Evolutionary conservation across 108 stramenopile species (phyloP).

Genomic region (Pseudonitzschia multistriata): DNA sequence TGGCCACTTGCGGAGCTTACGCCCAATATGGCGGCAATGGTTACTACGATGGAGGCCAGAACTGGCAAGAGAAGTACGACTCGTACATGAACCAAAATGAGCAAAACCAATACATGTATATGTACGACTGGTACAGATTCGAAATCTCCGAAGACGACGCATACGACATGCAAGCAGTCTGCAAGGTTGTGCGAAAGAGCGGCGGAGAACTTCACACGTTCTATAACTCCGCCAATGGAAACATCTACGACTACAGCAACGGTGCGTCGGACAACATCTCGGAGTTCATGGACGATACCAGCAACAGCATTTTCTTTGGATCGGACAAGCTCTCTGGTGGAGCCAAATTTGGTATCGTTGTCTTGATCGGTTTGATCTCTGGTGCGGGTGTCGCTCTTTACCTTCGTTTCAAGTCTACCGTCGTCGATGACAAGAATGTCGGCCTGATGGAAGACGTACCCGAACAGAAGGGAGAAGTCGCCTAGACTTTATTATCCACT

Average conservation of each 20-base stretch:
- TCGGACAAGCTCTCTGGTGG: constrained; percentile 7
- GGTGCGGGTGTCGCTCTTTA: constrained; percentile 5
- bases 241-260: constrained; percentile 28
- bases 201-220: constrained; percentile 25
- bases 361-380: not conserved
- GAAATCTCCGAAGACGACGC: constrained; percentile 31
- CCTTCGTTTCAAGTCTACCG: not conserved
- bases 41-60: not conserved
- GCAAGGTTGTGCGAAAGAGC: constrained; percentile 17
- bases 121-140: constrained; percentile 41
- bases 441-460: constrained; percentile 3
- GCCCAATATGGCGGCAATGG: too few relatives aligned
- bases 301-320: constrained; percentile 26
- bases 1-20: too few relatives aligned
- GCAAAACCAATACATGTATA: constrained; percentile 21
- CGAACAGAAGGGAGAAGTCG: not conserved
- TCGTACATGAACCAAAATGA: constrained; percentile 9
- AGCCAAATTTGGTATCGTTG: constrained; percentile 7
- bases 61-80: not conserved
- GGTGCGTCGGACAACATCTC: not conserved
- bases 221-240: constrained; percentile 20
- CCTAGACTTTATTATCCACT: too few relatives aligned
- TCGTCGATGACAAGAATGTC: constrained; percentile 9
- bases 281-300: constrained; percentile 10
- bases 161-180: constrained; percentile 29